These are phyloP conservation scores for Umbelopsis isabellina DNA, from an alignment of 192 early-diverging fungal genomes.

Conservation along the genomic window DNA sequence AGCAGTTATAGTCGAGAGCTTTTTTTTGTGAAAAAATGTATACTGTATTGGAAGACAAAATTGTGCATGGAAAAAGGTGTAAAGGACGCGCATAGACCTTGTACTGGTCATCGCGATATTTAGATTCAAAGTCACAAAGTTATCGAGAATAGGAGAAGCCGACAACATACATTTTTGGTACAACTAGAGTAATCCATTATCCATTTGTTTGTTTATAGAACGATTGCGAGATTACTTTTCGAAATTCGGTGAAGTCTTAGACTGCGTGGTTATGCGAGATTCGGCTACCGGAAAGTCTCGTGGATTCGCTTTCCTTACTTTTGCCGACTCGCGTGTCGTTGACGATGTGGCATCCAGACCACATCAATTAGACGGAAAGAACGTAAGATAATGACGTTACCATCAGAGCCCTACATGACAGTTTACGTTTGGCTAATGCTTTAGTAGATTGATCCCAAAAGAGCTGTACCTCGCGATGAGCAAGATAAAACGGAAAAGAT, in stretches of 20 bases:
- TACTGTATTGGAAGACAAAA: slow-evolving; percentile 4
- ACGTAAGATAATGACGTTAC: slow-evolving; percentile 53
- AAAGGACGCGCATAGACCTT: not conserved
- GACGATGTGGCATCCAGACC: slow-evolving; percentile 67
- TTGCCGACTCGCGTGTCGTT: slow-evolving; percentile 61
- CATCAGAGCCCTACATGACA: no score
- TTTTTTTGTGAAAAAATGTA: slow-evolving; percentile 1
- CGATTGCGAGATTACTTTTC: slow-evolving; percentile 70
- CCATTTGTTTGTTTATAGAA: slow-evolving; percentile 54
- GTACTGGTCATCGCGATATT: slow-evolving; percentile 17
- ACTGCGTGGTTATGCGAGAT: slow-evolving; percentile 81
- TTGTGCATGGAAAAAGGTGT: not conserved
- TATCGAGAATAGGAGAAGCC: no score
- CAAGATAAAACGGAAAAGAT: slow-evolving; percentile 86
- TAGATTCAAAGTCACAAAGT: no score
- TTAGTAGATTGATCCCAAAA: slow-evolving; percentile 74
- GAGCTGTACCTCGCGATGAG: slow-evolving; percentile 71
- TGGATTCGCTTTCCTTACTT: slow-evolving; percentile 82
- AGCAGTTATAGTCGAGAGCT: slow-evolving; percentile 36
- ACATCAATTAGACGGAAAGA: slow-evolving; percentile 80
- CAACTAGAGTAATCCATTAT: slow-evolving; percentile 23
- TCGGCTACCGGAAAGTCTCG: slow-evolving; percentile 66
- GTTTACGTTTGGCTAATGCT: not conserved
- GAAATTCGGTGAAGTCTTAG: slow-evolving; percentile 70
- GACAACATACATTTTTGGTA: slow-evolving; percentile 17